Evolutionary conservation across 805 yeast species (phyloP).

Genomic region (Candida ulmi): DNA sequence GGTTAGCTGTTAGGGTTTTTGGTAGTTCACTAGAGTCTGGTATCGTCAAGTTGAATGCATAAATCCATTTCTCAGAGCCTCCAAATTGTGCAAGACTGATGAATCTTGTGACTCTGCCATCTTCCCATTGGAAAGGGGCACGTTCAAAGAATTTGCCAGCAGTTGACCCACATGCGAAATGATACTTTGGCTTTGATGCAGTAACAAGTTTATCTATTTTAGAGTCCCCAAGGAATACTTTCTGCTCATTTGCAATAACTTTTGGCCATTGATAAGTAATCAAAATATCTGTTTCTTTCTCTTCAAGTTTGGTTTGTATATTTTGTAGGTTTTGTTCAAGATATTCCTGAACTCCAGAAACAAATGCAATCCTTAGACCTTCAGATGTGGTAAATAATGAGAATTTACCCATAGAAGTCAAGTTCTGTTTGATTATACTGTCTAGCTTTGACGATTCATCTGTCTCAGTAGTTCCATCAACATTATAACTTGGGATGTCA

Average conservation of each 20-base stretch:
- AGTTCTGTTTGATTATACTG: not conserved
- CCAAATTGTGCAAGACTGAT: conserved; percentile 61
- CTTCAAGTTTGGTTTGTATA: conserved; percentile 17
- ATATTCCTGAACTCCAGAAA: conserved; percentile 26
- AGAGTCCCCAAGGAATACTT: conserved; percentile 38
- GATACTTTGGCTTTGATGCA: conserved; percentile 54
- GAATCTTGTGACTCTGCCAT: conserved; percentile 48
- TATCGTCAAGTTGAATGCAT: conserved; percentile 52
- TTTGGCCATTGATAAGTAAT: conserved; percentile 59
- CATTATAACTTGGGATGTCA: conserved; percentile 17
- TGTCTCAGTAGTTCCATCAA: conserved; percentile 14
- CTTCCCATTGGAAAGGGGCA: conserved; percentile 53
- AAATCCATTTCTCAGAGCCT: conserved; percentile 59
- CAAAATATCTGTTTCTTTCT: conserved; percentile 44
- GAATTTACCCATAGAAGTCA: conserved; percentile 18
- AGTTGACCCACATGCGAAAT: conserved; percentile 52
- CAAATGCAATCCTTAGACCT: conserved; percentile 44
- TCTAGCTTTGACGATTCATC: conserved; percentile 2
- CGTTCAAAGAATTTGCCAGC: conserved; percentile 47
- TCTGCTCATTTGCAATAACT: conserved; percentile 39
- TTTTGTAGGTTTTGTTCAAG: conserved; percentile 21
- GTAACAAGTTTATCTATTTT: conserved; percentile 42
- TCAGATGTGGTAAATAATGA: conserved; percentile 36
- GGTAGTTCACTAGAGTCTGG: conserved; percentile 12
- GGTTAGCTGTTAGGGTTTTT: conserved; percentile 25